Conservation (phyloP, 768 basidiomycete genomes). For the Antrodiella citrinella region DNA sequence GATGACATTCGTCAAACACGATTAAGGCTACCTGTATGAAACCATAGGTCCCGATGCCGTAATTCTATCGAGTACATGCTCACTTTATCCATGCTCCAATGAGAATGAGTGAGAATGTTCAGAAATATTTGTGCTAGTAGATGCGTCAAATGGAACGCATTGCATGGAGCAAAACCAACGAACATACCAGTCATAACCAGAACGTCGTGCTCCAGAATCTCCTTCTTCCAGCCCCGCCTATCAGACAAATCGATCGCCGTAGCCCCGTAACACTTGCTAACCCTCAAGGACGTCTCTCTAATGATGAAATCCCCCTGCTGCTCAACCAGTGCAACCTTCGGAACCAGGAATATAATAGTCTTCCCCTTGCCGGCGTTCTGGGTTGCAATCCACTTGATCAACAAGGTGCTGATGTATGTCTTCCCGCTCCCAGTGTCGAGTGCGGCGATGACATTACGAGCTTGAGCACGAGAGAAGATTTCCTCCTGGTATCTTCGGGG, state of each 20-base stretch:
- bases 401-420: conserved; percentile 49
- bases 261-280: conserved; percentile 62
- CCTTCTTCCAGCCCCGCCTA: conserved; percentile 51
- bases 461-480: conserved; percentile 42
- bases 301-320: conserved; percentile 69
- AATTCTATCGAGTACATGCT: background rate
- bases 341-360: conserved; percentile 73
- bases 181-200: conserved; percentile 76
- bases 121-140: conserved; percentile 73
- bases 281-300: conserved; percentile 56
- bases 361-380: conserved; percentile 44
- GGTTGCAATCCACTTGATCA: conserved; percentile 69
- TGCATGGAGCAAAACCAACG: conserved; percentile 2
- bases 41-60: background rate
- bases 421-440: conserved; percentile 57
- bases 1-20: conserved; percentile 53
- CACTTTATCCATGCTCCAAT: conserved; percentile 66
- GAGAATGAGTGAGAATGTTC: conserved; percentile 72
- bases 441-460: conserved; percentile 48
- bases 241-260: conserved; percentile 68
- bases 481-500: conserved; percentile 50
- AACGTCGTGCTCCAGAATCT: conserved; percentile 60
- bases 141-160: background rate
- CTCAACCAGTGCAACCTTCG: conserved; percentile 77
- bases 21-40: conserved; percentile 41